These are phyloP conservation scores for Zymoseptoria ardabiliae DNA, from an alignment of 2,329 filamentous ascomycete genomes.

Conservation along the genomic window DNA sequence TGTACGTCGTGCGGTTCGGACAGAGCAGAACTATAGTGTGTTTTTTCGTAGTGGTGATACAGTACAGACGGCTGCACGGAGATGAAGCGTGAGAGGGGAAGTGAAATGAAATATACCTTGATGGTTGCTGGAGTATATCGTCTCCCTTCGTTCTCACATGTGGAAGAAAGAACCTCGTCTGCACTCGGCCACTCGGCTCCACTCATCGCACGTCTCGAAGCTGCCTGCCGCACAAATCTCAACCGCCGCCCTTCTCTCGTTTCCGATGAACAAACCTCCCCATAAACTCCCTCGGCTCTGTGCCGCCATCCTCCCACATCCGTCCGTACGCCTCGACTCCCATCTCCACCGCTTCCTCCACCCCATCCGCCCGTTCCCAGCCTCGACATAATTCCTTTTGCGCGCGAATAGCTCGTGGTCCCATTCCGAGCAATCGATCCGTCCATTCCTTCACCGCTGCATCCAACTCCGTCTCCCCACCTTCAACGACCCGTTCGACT, in stretches of 20 bases:
- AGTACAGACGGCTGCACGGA: not conserved
- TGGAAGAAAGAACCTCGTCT: not conserved
- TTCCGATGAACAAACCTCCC: constrained; percentile 14
- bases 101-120: not conserved
- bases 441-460: constrained; percentile 29
- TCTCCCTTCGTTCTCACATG: not conserved
- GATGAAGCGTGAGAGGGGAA: no score
- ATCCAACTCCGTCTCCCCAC: constrained; percentile 22
- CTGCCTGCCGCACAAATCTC: no score
- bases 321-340: constrained; percentile 22
- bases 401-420: constrained; percentile 26
- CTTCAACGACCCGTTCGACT: constrained; percentile 30
- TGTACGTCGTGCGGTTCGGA: not conserved
- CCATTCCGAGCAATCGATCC: constrained; percentile 24
- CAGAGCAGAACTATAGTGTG: not conserved
- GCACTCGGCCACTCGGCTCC: no score
- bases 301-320: constrained; percentile 18
- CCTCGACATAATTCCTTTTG: constrained; percentile 28
- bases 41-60: not conserved
- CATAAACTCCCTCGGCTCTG: constrained; percentile 22
- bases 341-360: constrained; percentile 18
- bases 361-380: constrained; percentile 20
- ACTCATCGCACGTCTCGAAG: no score
- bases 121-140: not conserved
- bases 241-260: not conserved